Conservation (phyloP, 2,329 filamentous ascomycete genomes). For the Pochonia chlamydosporia region DNA sequence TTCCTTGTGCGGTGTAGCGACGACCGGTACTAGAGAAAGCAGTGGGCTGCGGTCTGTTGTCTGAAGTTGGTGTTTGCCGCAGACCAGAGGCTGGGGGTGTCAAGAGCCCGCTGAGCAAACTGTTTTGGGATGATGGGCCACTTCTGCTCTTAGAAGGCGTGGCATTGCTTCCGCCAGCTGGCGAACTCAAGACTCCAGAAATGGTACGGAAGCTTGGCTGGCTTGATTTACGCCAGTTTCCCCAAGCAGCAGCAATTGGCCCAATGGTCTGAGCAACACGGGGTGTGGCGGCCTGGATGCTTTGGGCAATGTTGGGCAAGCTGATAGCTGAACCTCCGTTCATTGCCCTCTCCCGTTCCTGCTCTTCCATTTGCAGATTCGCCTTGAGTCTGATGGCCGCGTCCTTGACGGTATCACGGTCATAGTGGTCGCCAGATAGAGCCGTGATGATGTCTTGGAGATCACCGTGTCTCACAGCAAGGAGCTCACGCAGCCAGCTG, state of each 20-base stretch:
- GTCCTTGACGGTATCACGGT: slow-evolving; percentile 76
- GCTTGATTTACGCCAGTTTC: slow-evolving; percentile 78
- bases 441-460: slow-evolving; percentile 85
- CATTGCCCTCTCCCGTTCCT: slow-evolving; percentile 82
- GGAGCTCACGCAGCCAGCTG: slow-evolving; percentile 85
- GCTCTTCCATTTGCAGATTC: slow-evolving; percentile 96
- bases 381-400: slow-evolving; percentile 89
- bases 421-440: slow-evolving; percentile 67
- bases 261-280: slow-evolving; percentile 79
- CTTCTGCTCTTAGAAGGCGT: slow-evolving; percentile 60
- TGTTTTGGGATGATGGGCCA: slow-evolving; percentile 44
- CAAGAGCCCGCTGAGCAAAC: slow-evolving; percentile 72
- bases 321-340: slow-evolving; percentile 61
- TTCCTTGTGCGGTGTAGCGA: slow-evolving; percentile 44
- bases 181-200: slow-evolving; percentile 40
- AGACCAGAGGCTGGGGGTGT: slow-evolving; percentile 79
- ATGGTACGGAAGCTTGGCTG: slow-evolving; percentile 44
- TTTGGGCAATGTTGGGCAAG: slow-evolving; percentile 70
- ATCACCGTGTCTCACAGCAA: slow-evolving; percentile 85
- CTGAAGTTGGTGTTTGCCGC: slow-evolving; percentile 51
- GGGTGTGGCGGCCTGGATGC: slow-evolving; percentile 73
- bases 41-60: slow-evolving; percentile 45
- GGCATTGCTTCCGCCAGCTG: slow-evolving; percentile 32
- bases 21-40: slow-evolving; percentile 57
- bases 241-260: slow-evolving; percentile 82